These are phyloP conservation scores for Phytophthora citrophthora DNA, from an alignment of 352 stramenopile genomes.

Conservation along the genomic window DNA sequence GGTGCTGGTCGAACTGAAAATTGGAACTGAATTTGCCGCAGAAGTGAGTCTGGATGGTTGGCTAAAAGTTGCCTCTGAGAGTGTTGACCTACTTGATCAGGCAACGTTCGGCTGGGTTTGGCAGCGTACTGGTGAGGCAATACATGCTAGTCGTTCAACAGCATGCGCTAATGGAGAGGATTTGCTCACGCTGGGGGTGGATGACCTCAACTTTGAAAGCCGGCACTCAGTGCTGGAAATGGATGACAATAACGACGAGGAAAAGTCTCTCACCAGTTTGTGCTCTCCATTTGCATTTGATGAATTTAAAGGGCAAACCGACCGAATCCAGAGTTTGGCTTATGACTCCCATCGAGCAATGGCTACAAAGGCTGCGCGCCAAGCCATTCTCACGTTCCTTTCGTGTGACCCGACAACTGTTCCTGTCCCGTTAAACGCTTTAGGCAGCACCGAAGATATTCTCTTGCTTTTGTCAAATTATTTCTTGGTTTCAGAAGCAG, in stretches of 20 bases:
- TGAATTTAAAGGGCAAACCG: slow-evolving; percentile 62
- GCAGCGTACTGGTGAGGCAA: slow-evolving; percentile 43
- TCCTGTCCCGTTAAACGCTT: slow-evolving; percentile 30
- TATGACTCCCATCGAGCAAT: slow-evolving; percentile 69
- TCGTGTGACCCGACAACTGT: slow-evolving; percentile 12
- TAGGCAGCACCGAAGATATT: slow-evolving; percentile 47
- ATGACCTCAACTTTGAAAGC: slow-evolving; percentile 49
- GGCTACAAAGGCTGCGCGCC: slow-evolving; percentile 60
- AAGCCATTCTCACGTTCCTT: slow-evolving; percentile 52
- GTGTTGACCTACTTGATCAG: slow-evolving; percentile 4
- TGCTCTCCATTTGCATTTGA: slow-evolving; percentile 74
- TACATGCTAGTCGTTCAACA: slow-evolving; percentile 34
- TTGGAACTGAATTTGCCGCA: slow-evolving; percentile 33
- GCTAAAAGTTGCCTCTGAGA: slow-evolving; percentile 33
- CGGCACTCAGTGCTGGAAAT: slow-evolving; percentile 55
- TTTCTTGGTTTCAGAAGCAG: slow-evolving; percentile 33
- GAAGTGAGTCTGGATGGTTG: slow-evolving; percentile 32
- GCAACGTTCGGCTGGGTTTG: slow-evolving; percentile 47
- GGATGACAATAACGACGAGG: slow-evolving; percentile 64
- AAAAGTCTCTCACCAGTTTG: slow-evolving; percentile 60
- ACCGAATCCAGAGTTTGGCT: slow-evolving; percentile 64
- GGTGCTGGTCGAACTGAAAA: slow-evolving; percentile 20
- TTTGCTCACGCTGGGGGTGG: slow-evolving; percentile 64
- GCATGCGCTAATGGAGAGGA: slow-evolving; percentile 50
- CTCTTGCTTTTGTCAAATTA: slow-evolving; percentile 55